phyloP scores from a whole-genome alignment of 345 rosid genomes.

The Carallia brachiata region DNA sequence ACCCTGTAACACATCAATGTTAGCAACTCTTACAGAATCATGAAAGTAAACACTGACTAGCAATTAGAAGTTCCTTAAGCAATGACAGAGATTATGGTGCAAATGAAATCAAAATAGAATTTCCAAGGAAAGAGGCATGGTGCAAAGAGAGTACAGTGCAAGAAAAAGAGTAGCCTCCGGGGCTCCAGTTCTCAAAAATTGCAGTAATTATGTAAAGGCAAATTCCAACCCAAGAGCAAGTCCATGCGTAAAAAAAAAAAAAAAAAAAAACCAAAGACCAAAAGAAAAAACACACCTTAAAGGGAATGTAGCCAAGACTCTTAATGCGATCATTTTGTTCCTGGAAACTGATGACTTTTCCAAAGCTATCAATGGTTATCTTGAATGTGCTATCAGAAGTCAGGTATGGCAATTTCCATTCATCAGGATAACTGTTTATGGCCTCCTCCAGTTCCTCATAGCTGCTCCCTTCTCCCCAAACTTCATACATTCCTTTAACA shows the following conservation, averaged over 20 bases:
- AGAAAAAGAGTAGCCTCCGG: too few relatives aligned
- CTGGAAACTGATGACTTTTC: slow-evolving; percentile 64
- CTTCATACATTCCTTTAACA: slow-evolving; percentile 91
- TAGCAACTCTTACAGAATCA: background rate
- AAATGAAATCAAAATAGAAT: too few relatives aligned
- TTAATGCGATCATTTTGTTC: slow-evolving; percentile 77
- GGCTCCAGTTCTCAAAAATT: too few relatives aligned
- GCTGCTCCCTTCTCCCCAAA: slow-evolving; percentile 90
- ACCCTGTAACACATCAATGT: slow-evolving; percentile 47
- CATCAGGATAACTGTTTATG: slow-evolving; percentile 65
- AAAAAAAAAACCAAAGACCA: background rate
- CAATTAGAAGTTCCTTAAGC: background rate
- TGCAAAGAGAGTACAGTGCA: too few relatives aligned
- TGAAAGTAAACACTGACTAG: background rate
- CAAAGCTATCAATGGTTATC: slow-evolving; percentile 78
- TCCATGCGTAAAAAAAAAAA: background rate
- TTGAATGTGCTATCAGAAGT: slow-evolving; percentile 55
- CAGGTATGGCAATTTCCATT: slow-evolving; percentile 66
- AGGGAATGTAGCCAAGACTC: slow-evolving; percentile 66
- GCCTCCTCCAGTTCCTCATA: slow-evolving; percentile 70
- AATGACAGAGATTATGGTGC: too few relatives aligned
- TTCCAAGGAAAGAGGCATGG: too few relatives aligned
- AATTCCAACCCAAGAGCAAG: background rate
- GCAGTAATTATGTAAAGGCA: too few relatives aligned
- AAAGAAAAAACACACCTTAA: slow-evolving; percentile 47